Conservation (phyloP, 306 rosid species). For the Rosa lucieae region DNA sequence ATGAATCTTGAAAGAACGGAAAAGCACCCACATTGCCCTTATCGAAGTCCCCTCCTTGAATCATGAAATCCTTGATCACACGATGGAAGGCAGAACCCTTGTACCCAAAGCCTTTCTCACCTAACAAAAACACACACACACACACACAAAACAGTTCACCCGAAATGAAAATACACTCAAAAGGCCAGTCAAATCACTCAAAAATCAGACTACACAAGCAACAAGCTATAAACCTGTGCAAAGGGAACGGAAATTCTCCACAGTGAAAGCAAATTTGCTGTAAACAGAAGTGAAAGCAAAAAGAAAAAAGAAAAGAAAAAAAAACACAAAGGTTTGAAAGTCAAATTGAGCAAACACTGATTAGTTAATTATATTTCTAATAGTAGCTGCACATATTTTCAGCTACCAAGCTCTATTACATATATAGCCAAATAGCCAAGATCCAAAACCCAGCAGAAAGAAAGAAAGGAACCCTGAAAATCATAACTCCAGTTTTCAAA, state of each 20-base stretch:
- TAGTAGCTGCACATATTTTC: too few species aligned
- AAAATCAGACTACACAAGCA: background rate
- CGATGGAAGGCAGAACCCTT: constrained; percentile 82
- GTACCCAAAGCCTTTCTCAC: constrained; percentile 96
- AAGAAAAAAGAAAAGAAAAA: too few species aligned
- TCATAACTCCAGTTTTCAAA: too few species aligned
- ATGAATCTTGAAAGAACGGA: background rate
- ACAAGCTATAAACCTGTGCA: constrained; percentile 61
- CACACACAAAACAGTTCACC: background rate
- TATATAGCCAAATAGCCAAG: too few species aligned
- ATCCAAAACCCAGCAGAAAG: too few species aligned
- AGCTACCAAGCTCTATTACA: too few species aligned
- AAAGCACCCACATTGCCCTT: constrained; percentile 78
- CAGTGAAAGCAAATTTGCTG: constrained; percentile 24
- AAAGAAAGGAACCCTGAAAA: too few species aligned
- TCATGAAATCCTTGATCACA: constrained; percentile 96
- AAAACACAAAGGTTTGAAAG: too few species aligned
- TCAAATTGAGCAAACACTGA: too few species aligned
- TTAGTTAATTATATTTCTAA: too few species aligned
- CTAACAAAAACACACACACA: constrained; percentile 31
- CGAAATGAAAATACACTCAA: background rate
- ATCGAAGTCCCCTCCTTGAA: constrained; percentile 96
- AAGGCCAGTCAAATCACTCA: background rate
- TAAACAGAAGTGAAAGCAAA: too few species aligned
- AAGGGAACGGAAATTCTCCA: constrained; percentile 91